A percentile compares a stretch with the other conserved stretches of the same genome.
These are phyloP conservation scores for Tuber magnatum DNA, from an alignment of 495 filamentous ascomycete genomes.

Conservation along the genomic window DNA sequence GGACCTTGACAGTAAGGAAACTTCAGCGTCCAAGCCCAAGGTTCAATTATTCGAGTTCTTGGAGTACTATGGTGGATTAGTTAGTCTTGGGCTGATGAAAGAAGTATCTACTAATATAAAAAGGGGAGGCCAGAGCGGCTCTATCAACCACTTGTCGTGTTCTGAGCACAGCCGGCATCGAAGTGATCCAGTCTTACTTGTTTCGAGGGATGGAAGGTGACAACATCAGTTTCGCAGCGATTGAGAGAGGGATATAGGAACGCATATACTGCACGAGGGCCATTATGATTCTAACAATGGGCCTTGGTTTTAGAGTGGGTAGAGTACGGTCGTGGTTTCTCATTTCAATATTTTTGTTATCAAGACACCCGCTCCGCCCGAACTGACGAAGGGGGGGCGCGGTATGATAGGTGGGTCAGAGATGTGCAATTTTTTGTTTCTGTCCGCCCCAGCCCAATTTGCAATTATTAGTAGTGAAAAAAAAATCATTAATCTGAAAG, in stretches of 20 bases:
- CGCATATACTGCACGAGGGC: no score
- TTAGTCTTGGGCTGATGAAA: no score
- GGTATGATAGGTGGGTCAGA: neutral
- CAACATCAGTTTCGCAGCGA: neutral
- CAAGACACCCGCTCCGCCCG: neutral
- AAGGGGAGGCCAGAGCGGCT: neutral
- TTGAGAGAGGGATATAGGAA: neutral
- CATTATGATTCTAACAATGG: no score
- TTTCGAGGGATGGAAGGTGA: neutral
- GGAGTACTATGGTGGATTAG: no score
- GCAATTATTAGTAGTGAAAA: neutral
- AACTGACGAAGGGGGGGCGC: neutral
- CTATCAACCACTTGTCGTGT: neutral
- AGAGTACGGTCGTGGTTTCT: neutral
- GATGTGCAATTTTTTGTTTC: neutral
- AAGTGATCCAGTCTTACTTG: no score
- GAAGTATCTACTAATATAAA: no score
- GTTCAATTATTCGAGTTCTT: no score
- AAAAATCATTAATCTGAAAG: neutral
- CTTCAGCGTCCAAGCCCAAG: no score
- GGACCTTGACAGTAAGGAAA: no score
- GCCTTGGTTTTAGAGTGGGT: neutral
- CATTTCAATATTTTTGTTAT: neutral
- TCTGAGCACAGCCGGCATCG: neutral
- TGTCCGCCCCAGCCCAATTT: neutral